Conservation (phyloP, 2,329 filamentous ascomycete species). For the Ustilaginoidea virens region DNA sequence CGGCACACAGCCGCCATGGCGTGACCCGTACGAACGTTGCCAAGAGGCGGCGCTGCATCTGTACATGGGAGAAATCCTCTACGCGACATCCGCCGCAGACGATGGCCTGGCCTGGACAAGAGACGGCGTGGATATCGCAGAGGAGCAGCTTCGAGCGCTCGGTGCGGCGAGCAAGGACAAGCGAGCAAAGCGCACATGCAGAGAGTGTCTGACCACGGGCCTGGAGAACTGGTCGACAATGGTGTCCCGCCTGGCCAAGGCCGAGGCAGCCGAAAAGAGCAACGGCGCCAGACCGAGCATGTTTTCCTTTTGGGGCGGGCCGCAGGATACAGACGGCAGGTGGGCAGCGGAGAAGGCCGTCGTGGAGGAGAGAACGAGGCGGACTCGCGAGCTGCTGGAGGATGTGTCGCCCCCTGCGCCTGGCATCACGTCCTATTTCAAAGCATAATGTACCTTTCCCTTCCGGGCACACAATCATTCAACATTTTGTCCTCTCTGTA, state of each 20-base stretch:
- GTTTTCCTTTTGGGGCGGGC: conserved; percentile 22
- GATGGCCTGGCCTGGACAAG: conserved; percentile 80
- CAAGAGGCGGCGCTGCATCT: conserved; percentile 76
- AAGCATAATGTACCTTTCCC: conserved; percentile 11
- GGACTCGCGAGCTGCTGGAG: conserved; percentile 37
- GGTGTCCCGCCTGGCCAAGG: conserved; percentile 47
- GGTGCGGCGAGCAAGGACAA: conserved; percentile 12
- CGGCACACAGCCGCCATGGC: conserved; percentile 51
- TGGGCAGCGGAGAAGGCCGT: conserved; percentile 41
- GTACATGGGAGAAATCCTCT: conserved; percentile 90
- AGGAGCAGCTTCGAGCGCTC: conserved; percentile 43
- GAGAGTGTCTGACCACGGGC: conserved; percentile 61
- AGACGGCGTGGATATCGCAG: conserved; percentile 70
- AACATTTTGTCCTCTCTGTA: too few species aligned
- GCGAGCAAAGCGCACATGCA: conserved; percentile 40
- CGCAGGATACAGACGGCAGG: conserved; percentile 23
- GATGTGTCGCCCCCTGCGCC: conserved; percentile 23
- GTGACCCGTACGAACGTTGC: conserved; percentile 52
- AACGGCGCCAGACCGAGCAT: conserved; percentile 15
- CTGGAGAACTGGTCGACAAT: conserved; percentile 74
- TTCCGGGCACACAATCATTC: too few species aligned
- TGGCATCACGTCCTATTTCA: conserved; percentile 22
- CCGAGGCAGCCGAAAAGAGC: conserved; percentile 26
- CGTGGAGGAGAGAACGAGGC: conserved; percentile 32
- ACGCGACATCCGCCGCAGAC: conserved; percentile 42